Conservation (phyloP, 129 eudicot genomes). For the Calendula officinalis region DNA sequence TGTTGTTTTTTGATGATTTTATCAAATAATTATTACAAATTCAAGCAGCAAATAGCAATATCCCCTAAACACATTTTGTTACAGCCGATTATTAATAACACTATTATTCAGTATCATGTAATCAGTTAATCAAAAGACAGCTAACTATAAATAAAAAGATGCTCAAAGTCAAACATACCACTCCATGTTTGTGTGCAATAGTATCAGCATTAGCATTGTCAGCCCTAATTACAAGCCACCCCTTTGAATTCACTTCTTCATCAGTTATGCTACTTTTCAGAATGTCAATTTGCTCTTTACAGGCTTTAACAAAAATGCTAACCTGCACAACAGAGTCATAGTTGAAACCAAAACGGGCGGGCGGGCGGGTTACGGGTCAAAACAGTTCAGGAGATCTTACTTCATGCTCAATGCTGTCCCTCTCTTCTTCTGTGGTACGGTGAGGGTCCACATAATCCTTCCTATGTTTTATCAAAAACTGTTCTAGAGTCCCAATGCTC, state of each 20-base stretch:
- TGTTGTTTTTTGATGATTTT: too few species aligned
- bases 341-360: neutral
- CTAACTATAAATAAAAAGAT: neutral
- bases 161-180: constrained; percentile 47
- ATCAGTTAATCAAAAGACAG: neutral
- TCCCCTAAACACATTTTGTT: constrained; percentile 4
- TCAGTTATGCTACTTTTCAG: constrained; percentile 65
- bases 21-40: neutral
- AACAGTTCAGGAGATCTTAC: constrained; percentile 41
- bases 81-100: constrained; percentile 3
- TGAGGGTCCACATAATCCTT: constrained; percentile 89
- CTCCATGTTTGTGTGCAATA: constrained; percentile 94
- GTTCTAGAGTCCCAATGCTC: constrained; percentile 74
- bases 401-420: constrained; percentile 96
- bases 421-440: constrained; percentile 89
- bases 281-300: constrained; percentile 86
- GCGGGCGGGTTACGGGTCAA: neutral
- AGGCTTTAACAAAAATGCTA: constrained; percentile 73
- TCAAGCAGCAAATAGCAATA: neutral
- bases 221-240: constrained; percentile 81
- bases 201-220: constrained; percentile 74
- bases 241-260: constrained; percentile 76
- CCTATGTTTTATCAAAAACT: constrained; percentile 80
- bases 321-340: constrained; percentile 55
- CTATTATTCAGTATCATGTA: neutral